These are phyloP conservation scores for Triangularia verruculosa DNA, from an alignment of 2,329 filamentous ascomycete species.

Conservation along the genomic window DNA sequence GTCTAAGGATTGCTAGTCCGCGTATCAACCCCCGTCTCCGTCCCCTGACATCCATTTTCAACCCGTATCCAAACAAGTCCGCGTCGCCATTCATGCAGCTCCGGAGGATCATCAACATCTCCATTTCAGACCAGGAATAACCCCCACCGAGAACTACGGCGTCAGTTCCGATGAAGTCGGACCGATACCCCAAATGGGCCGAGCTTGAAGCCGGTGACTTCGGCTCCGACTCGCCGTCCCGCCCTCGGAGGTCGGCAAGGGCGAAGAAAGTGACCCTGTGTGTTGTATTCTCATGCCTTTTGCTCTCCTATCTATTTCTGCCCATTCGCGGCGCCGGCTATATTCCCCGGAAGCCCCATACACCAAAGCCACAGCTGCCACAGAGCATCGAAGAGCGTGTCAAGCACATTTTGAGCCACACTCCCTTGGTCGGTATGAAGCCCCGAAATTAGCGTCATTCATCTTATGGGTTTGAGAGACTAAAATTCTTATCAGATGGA, in stretches of 20 bases:
- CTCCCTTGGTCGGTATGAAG: conserved; percentile 48
- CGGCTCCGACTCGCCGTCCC: not conserved
- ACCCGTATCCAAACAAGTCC: not conserved
- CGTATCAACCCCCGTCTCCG: conserved; percentile 6
- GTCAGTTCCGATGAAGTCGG: not conserved
- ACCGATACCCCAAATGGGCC: not conserved
- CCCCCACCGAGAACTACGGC: not conserved
- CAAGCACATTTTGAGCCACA: conserved; percentile 43
- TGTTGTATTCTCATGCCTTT: conserved; percentile 3
- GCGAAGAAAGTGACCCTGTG: not conserved
- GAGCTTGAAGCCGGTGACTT: not conserved
- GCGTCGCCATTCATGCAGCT: not conserved
- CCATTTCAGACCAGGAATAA: not conserved
- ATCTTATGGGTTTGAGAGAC: not conserved
- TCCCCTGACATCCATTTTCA: not conserved
- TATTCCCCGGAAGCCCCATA: conserved; percentile 20
- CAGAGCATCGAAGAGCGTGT: conserved; percentile 42
- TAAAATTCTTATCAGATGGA: conserved; percentile 59
- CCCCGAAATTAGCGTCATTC: not conserved
- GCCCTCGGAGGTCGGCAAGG: not conserved
- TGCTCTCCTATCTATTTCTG: conserved; percentile 25
- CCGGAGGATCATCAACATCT: not conserved
- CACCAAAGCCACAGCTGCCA: conserved; percentile 1
- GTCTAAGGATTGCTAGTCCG: not conserved
- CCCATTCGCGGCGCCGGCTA: conserved; percentile 1